A percentile compares a stretch with the other conserved stretches of the same genome.
These are phyloP conservation scores for Dryas alaskensis DNA, from an alignment of 306 rosid species.

Conservation along the genomic window DNA sequence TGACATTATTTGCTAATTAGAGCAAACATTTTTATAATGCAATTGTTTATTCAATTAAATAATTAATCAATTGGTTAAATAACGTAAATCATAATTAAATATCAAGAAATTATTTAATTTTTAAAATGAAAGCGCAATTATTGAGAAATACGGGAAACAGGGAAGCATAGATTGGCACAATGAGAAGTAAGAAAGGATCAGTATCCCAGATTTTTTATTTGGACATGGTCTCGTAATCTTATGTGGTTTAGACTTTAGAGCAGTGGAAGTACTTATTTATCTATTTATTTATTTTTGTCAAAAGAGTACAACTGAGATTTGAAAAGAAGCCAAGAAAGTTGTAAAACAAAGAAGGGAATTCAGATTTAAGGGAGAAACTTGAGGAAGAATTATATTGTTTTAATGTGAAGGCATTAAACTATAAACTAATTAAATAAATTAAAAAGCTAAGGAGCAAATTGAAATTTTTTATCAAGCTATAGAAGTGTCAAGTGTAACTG, in stretches of 20 bases:
- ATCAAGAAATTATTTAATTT: not conserved
- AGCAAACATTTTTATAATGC: not conserved
- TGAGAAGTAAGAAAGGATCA: conserved; percentile 21
- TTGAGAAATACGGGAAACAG: conserved; percentile 22
- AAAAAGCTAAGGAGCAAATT: too few species aligned
- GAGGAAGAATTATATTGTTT: too few species aligned
- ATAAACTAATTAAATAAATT: too few species aligned
- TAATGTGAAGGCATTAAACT: too few species aligned
- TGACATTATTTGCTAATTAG: conserved; percentile 10
- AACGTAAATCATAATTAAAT: not conserved
- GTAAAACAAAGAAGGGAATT: not conserved
- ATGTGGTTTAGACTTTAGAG: not conserved
- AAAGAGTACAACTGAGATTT: conserved; percentile 6
- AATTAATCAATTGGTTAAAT: not conserved
- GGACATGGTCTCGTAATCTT: conserved; percentile 2
- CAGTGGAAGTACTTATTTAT: not conserved
- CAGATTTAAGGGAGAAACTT: too few species aligned
- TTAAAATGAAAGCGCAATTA: conserved; percentile 17
- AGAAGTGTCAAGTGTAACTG: too few species aligned
- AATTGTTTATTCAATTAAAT: not conserved
- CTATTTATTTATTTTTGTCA: not conserved
- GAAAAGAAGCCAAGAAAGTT: not conserved
- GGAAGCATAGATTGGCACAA: conserved; percentile 24
- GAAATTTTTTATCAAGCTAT: too few species aligned
- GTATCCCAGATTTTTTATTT: conserved; percentile 13